phyloP scores from a whole-genome alignment of 805 yeast species.

The Suhomyces pyralidae region DNA sequence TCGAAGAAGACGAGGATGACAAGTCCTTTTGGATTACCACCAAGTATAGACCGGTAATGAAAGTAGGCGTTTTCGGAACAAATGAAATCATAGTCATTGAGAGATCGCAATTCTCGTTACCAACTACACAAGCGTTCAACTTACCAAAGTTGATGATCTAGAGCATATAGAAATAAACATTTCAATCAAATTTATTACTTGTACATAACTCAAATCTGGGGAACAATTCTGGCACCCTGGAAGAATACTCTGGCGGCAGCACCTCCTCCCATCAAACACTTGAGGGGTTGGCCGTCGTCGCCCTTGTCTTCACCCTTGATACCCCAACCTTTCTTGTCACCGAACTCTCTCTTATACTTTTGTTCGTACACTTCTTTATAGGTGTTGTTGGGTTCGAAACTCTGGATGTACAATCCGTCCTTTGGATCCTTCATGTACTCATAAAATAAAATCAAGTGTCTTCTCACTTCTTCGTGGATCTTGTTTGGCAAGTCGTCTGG shows the following conservation, averaged over 20 bases:
- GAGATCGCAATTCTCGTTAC: constrained; percentile 60
- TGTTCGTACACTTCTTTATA: constrained; percentile 47
- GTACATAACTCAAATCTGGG: constrained; percentile 16
- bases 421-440: constrained; percentile 54
- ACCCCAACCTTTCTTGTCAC: constrained; percentile 49
- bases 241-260: constrained; percentile 69
- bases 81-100: constrained; percentile 72
- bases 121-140: constrained; percentile 63
- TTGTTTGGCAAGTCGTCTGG: constrained; percentile 34
- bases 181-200: not conserved
- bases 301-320: constrained; percentile 53
- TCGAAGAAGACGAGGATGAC: constrained; percentile 19
- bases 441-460: constrained; percentile 57
- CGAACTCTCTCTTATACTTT: constrained; percentile 51
- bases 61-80: constrained; percentile 52
- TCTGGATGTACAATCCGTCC: constrained; percentile 59
- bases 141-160: constrained; percentile 52
- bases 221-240: constrained; percentile 59
- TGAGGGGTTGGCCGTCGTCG: constrained; percentile 41
- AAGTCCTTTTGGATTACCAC: constrained; percentile 71
- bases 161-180: not conserved
- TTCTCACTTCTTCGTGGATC: constrained; percentile 43
- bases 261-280: constrained; percentile 60
- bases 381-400: constrained; percentile 56
- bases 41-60: constrained; percentile 70